Conservation (phyloP, 208 protist species). For the Leishmania major region DNA sequence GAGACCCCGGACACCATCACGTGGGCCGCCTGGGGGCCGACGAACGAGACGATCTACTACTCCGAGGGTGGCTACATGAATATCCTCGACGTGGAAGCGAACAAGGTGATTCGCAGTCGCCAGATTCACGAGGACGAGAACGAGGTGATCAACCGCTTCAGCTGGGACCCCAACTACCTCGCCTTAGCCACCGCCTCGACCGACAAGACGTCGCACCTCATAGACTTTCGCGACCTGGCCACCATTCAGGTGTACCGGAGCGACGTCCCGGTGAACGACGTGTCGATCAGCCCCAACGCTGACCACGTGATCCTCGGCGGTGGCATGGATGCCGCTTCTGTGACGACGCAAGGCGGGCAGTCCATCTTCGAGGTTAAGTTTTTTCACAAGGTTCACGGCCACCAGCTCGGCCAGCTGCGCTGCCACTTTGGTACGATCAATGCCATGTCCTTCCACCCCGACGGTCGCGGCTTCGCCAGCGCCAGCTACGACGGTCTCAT, state of each 20-base stretch:
- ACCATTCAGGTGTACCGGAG: slow-evolving; percentile 96
- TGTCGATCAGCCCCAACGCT: slow-evolving; percentile 92
- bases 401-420: slow-evolving; percentile 95
- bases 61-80: slow-evolving; percentile 92
- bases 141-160: slow-evolving; percentile 86
- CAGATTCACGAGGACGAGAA: slow-evolving; percentile 62
- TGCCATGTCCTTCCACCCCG: slow-evolving; percentile 95
- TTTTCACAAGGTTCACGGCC: slow-evolving; percentile 96
- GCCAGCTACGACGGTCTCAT: slow-evolving; percentile 97
- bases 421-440: slow-evolving; percentile 99
- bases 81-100: slow-evolving; percentile 93
- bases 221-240: slow-evolving; percentile 94
- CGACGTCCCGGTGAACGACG: slow-evolving; percentile 96
- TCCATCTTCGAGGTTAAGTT: slow-evolving; percentile 97
- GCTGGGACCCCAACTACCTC: slow-evolving; percentile 90
- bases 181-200: slow-evolving; percentile 94
- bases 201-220: slow-evolving; percentile 95
- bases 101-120: slow-evolving; percentile 69
- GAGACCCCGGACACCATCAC: slow-evolving; percentile 80
- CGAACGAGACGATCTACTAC: slow-evolving; percentile 96
- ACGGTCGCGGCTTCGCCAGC: slow-evolving; percentile 93
- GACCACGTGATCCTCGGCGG: slow-evolving; percentile 96
- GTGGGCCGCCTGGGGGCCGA: slow-evolving; percentile 94
- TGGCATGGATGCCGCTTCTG: slow-evolving; percentile 96
- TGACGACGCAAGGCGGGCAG: slow-evolving; percentile 92